phyloP scores from a whole-genome alignment of 1,139 yeast genomes.

The Pichia sp. region DNA sequence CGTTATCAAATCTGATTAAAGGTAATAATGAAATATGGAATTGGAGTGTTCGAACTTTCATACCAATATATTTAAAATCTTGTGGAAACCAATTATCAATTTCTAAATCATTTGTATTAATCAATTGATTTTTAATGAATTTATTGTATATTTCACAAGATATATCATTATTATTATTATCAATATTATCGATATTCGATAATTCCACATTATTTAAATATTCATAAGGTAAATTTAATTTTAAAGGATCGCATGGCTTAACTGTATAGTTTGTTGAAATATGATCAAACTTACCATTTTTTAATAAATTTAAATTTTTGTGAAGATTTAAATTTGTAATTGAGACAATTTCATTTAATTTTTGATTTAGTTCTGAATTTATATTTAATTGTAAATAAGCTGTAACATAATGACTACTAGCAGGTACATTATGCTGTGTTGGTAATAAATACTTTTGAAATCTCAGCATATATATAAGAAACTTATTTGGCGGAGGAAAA shows the following conservation, averaged over 20 bases:
- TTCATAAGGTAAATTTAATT: conserved; percentile 21
- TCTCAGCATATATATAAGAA: neutral
- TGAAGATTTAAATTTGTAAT: conserved; percentile 3
- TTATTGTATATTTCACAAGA: neutral
- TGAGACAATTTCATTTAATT: conserved; percentile 6
- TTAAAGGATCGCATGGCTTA: conserved; percentile 4
- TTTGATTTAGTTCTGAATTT: neutral
- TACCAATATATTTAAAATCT: conserved; percentile 5
- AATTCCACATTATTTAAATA: conserved; percentile 11
- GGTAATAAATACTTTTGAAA: conserved; percentile 12
- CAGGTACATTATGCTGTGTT: conserved; percentile 2
- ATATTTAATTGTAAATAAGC: conserved; percentile 5
- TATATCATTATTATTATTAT: neutral
- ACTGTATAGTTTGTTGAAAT: neutral
- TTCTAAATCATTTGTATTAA: conserved; percentile 19
- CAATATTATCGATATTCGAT: neutral
- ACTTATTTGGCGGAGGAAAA: too few species aligned
- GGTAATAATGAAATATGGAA: conserved; percentile 27
- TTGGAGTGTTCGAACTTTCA: conserved; percentile 7
- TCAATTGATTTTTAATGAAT: conserved; percentile 14
- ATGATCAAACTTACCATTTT: conserved; percentile 11
- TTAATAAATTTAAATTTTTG: neutral
- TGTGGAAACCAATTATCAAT: conserved; percentile 10
- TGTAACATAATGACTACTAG: conserved; percentile 1
- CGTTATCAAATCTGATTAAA: conserved; percentile 16